Conservation (phyloP, 768 basidiomycete genomes). For the Floccularia luteovirens region DNA sequence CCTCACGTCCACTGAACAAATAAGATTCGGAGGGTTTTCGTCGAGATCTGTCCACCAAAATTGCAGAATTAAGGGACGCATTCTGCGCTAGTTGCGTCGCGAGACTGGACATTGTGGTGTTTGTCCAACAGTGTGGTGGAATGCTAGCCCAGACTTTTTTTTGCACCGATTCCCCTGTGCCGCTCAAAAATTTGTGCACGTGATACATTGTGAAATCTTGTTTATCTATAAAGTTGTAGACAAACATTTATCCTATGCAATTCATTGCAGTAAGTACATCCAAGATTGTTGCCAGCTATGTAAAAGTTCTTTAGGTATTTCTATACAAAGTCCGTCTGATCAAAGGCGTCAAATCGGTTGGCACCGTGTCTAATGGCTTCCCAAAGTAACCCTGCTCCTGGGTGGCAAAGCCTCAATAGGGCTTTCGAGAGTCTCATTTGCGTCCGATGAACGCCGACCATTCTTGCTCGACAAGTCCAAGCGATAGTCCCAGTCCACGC, state of each 20-base stretch:
- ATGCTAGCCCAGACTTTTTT: too few relatives aligned
- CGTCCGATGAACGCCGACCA: slow-evolving; percentile 1
- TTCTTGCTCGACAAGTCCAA: slow-evolving; percentile 1
- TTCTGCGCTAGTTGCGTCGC: slow-evolving; percentile 75
- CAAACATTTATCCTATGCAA: not conserved
- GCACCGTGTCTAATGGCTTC: not conserved
- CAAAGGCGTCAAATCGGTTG: not conserved
- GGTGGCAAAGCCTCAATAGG: not conserved
- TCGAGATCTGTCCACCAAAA: slow-evolving; percentile 59
- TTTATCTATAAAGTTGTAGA: not conserved
- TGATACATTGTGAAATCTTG: not conserved
- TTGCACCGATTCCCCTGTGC: not conserved
- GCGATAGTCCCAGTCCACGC: slow-evolving; percentile 3
- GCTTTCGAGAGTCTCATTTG: not conserved
- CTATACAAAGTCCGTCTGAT: not conserved
- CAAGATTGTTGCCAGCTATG: too few relatives aligned
- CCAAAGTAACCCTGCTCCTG: not conserved
- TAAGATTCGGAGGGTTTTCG: slow-evolving; percentile 72
- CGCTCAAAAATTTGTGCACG: slow-evolving; percentile 2
- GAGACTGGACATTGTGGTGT: slow-evolving; percentile 51
- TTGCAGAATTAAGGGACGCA: slow-evolving; percentile 69
- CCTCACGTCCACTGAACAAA: slow-evolving; percentile 78
- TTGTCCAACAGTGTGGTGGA: not conserved
- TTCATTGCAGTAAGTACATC: not conserved
- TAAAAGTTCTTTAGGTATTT: too few relatives aligned